Evolutionary conservation across 164 flowering plant species (phyloP).

Genomic region (Berberis vulgaris): DNA sequence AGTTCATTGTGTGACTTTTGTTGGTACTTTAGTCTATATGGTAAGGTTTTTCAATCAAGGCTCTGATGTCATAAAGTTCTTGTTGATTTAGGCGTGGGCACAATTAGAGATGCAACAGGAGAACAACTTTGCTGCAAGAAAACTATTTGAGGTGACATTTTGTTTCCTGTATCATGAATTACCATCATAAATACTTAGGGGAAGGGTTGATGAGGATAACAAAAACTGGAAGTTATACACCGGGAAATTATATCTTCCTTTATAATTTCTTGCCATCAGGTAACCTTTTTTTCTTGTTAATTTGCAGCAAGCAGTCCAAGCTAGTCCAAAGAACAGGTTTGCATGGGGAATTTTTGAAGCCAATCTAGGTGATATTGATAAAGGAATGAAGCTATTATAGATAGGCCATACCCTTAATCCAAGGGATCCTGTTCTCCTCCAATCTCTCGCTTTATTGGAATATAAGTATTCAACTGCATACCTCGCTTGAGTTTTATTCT

Average conservation of each 20-base stretch:
- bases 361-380: constrained; percentile 50
- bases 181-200: no score
- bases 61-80: neutral
- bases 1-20: constrained; percentile 2
- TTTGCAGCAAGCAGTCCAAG: constrained; percentile 70
- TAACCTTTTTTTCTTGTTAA: no score
- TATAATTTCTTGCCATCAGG: no score
- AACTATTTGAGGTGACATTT: constrained; percentile 64
- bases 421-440: constrained; percentile 91
- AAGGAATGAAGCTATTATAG: constrained; percentile 77
- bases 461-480: constrained; percentile 74
- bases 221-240: no score
- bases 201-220: no score
- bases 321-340: constrained; percentile 95
- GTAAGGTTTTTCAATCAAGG: neutral
- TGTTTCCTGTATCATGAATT: no score
- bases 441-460: constrained; percentile 88
- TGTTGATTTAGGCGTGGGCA: constrained; percentile 73
- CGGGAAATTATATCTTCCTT: no score
- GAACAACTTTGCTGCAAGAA: constrained; percentile 47
- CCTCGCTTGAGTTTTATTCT: constrained; percentile 71
- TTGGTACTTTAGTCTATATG: neutral
- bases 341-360: constrained; percentile 96
- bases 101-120: constrained; percentile 79
- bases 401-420: constrained; percentile 92